A percentile compares a stretch with the other conserved stretches of the same genome.
phyloP scores from a whole-genome alignment of 306 rosid genomes.

The Pyrus betulifolia region DNA sequence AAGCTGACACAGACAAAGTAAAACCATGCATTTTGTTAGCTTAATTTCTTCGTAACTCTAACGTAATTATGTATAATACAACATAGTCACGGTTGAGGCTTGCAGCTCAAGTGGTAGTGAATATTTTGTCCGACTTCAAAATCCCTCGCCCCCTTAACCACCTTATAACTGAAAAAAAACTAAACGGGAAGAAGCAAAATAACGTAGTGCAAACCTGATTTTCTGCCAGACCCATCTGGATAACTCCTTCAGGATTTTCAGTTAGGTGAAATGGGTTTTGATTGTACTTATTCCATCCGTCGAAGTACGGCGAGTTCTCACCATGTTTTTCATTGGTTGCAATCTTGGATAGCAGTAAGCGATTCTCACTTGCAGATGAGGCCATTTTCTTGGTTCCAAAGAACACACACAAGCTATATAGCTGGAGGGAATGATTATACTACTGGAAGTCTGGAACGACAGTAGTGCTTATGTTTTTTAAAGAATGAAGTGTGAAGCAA shows the following conservation, averaged over 20 bases:
- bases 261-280: slow-evolving; percentile 59
- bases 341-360: slow-evolving; percentile 48
- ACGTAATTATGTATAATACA: too few relatives aligned
- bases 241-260: slow-evolving; percentile 63
- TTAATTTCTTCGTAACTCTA: not conserved
- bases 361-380: slow-evolving; percentile 7
- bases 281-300: slow-evolving; percentile 88
- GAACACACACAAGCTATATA: not conserved
- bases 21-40: not conserved
- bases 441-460: not conserved
- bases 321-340: slow-evolving; percentile 72
- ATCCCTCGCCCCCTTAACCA: not conserved
- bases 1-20: slow-evolving; percentile 30
- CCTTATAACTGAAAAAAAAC: too few relatives aligned
- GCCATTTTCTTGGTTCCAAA: slow-evolving; percentile 4
- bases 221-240: slow-evolving; percentile 96
- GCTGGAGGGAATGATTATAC: not conserved
- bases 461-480: not conserved
- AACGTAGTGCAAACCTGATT: slow-evolving; percentile 48
- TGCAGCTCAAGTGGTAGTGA: not conserved
- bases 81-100: not conserved
- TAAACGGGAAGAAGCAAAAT: not conserved
- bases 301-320: slow-evolving; percentile 72
- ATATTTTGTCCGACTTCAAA: not conserved
- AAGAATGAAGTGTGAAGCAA: not conserved